Evolutionary conservation across 768 basidiomycete genomes (phyloP), one percentile per base, ranked within the genome.

Genomic region (Boletellus ananas): DNA sequence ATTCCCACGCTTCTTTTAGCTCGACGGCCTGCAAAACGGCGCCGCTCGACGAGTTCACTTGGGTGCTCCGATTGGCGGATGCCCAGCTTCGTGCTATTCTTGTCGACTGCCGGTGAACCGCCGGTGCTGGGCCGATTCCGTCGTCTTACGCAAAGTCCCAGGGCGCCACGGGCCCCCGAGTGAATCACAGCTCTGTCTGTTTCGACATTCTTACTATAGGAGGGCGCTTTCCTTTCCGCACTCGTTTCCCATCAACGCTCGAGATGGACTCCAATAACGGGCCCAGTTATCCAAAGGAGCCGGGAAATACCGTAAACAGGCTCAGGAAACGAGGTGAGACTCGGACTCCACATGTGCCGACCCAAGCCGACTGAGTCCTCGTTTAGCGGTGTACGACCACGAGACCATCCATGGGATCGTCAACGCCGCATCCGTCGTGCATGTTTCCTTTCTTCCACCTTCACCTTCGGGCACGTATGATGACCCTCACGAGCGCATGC

Each of bases 211-310:
- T 29, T 29, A 10, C 18, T 20, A 20, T 13, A 33, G 41, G 18
- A 29, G 29, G 29, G 23, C 23, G 23, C 23, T 29, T 29, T 7
- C 29, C 7, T 9, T 4, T 29, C 6, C 18, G 23, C 16, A n/a
- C 33, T 27, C 21, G 13, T 37, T 37, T 37, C 18, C 18, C 34
- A 13, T 27, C 25, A 45, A 11, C 31, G 16, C 31, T 46, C 25
- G 33, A 70, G 56, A 83, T 82, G 18, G 79, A 81, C 4, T 77
- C 77, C 0, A 77, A 77, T 11, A 40, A 52, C n/a, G 0, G 27
- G 11, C 34, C 20, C 7, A 54, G 51, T 57, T 84, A 83, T 65
- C 79, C 79, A 0, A 64, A 54, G 37, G 56, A 52, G 49, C 20
- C 6, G 14, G 51, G 49, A 21, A 62, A 64, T 39, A 56, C 62